phyloP scores from a whole-genome alignment of 2,329 filamentous ascomycete species.

The Xylaria sp. region DNA sequence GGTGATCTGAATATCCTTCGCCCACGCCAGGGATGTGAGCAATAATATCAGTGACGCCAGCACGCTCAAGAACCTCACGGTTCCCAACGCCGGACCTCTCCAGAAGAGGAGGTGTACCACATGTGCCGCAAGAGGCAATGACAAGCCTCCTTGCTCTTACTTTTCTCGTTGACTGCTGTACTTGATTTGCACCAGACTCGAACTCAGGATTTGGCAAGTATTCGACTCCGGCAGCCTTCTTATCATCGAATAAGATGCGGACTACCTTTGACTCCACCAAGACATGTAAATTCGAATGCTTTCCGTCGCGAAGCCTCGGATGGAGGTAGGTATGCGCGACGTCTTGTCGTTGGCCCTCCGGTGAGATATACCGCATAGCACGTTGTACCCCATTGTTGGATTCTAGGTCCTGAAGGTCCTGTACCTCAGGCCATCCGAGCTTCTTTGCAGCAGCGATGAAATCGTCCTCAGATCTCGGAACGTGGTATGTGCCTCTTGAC shows the following conservation, averaged over 20 bases:
- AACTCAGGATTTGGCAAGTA: constrained; percentile 56
- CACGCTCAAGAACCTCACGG: constrained; percentile 54
- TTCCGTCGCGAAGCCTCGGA: constrained; percentile 42
- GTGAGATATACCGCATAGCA: constrained; percentile 42
- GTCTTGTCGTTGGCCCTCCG: constrained; percentile 45
- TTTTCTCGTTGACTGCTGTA: neutral
- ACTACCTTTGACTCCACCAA: constrained; percentile 48
- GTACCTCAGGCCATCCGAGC: constrained; percentile 59
- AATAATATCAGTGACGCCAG: constrained; percentile 59
- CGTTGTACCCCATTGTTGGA: constrained; percentile 49
- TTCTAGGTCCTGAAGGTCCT: constrained; percentile 61
- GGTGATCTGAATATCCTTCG: constrained; percentile 61
- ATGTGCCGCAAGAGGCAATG: constrained; percentile 58
- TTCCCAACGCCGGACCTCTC: constrained; percentile 72
- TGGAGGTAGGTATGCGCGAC: constrained; percentile 45
- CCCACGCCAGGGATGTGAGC: constrained; percentile 63
- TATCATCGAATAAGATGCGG: constrained; percentile 62
- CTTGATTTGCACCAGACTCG: neutral
- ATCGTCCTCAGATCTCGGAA: constrained; percentile 54
- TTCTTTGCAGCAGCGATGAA: constrained; percentile 58
- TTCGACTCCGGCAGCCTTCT: constrained; percentile 64
- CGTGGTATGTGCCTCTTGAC: constrained; percentile 57
- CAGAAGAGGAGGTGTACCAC: constrained; percentile 65
- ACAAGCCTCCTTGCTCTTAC: constrained; percentile 56
- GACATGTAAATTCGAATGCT: constrained; percentile 48